A percentile compares a stretch with the other conserved stretches of the same genome.
Evolutionary conservation across 2,329 filamentous ascomycete species (phyloP).

Genomic region (Hawksworthiomyces lignivorus): DNA sequence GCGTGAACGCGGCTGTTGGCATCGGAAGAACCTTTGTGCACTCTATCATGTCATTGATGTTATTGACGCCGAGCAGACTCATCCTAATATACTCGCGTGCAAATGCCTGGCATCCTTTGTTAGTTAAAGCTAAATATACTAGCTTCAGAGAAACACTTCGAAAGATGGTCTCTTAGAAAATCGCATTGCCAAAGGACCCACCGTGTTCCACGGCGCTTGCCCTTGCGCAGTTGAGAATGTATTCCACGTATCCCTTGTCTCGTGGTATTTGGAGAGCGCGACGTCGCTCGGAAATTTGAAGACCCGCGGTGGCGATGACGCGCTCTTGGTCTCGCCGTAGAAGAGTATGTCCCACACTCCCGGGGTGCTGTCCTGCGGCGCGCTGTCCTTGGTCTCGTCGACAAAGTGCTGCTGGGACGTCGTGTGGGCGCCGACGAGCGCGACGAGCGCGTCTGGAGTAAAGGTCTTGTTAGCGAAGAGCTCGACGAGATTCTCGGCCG

Average conservation of each 20-base stretch:
- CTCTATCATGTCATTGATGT: conserved; percentile 46
- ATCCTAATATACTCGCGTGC: conserved; percentile 44
- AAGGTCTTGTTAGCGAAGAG: conserved; percentile 44
- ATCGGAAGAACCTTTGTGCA: conserved; percentile 23
- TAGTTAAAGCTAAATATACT: no score
- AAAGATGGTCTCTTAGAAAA: no score
- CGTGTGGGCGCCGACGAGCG: conserved; percentile 46
- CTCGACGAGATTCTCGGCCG: conserved; percentile 33
- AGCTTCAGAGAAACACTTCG: no score
- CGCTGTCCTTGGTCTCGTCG: conserved; percentile 28
- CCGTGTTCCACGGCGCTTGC: conserved; percentile 34
- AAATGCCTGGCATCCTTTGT: conserved; percentile 40
- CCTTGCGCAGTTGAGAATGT: conserved; percentile 26
- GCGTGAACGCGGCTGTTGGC: no score
- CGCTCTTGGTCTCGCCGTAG: conserved; percentile 30
- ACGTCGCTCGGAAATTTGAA: conserved; percentile 34
- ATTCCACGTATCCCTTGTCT: conserved; percentile 28
- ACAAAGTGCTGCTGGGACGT: conserved; percentile 38
- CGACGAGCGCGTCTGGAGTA: conserved; percentile 37
- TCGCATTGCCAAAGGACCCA: conserved; percentile 23
- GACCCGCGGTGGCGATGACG: conserved; percentile 23
- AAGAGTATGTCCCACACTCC: conserved; percentile 41
- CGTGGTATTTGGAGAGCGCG: conserved; percentile 28
- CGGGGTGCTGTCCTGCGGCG: conserved; percentile 38
- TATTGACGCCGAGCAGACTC: conserved; percentile 45